Conservation (phyloP, 2,329 filamentous ascomycete species). For the Alternaria gansuensis region DNA sequence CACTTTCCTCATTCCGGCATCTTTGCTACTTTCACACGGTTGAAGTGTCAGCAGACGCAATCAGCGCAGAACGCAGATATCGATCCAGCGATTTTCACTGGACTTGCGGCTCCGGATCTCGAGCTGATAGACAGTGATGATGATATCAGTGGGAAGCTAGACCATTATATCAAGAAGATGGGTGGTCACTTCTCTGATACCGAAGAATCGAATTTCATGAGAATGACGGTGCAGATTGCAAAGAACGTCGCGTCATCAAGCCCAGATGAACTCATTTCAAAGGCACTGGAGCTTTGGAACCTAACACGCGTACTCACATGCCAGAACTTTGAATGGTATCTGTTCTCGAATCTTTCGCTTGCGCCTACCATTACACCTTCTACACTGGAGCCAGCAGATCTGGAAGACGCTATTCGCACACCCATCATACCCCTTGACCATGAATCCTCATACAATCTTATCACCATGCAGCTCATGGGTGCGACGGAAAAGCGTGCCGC, state of each 20-base stretch:
- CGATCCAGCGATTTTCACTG: conserved; percentile 50
- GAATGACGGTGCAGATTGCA: conserved; percentile 56
- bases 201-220: conserved; percentile 63
- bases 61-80: conserved; percentile 42
- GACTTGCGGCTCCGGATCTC: conserved; percentile 46
- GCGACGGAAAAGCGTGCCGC: conserved; percentile 65
- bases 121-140: conserved; percentile 63
- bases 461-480: conserved; percentile 64
- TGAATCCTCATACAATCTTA: conserved; percentile 58
- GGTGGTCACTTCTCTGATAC: conserved; percentile 57
- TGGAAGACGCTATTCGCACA: conserved; percentile 41
- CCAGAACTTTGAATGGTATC: conserved; percentile 58
- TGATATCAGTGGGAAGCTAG: conserved; percentile 62
- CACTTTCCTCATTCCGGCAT: conserved; percentile 59
- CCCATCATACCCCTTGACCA: conserved; percentile 46
- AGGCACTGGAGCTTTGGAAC: conserved; percentile 65
- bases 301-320: conserved; percentile 65
- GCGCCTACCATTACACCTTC: conserved; percentile 47
- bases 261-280: conserved; percentile 58
- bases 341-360: conserved; percentile 58
- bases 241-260: conserved; percentile 44
- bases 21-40: conserved; percentile 59
- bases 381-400: conserved; percentile 43
- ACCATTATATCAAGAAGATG: conserved; percentile 63
- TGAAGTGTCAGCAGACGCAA: conserved; percentile 49